A percentile compares a stretch with the other conserved stretches of the same genome.
phyloP scores from a whole-genome alignment of 441 rosid genomes.

The Breynia disticha region DNA sequence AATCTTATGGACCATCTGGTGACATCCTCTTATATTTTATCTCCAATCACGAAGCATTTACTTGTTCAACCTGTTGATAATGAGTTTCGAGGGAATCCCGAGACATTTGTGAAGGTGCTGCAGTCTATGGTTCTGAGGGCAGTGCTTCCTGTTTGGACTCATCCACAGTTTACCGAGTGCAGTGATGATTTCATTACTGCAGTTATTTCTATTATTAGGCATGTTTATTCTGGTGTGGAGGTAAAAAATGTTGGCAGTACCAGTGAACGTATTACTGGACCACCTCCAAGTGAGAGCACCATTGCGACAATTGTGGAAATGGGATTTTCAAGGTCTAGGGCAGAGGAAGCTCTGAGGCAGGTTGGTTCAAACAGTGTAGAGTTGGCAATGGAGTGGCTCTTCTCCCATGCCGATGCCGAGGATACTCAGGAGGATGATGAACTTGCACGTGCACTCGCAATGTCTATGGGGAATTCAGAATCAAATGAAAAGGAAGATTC shows the following conservation, averaged over 20 bases:
- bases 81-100: constrained; percentile 86
- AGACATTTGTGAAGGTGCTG: constrained; percentile 83
- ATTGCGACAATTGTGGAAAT: constrained; percentile 94
- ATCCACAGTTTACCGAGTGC: constrained; percentile 81
- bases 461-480: constrained; percentile 93
- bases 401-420: constrained; percentile 90
- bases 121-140: constrained; percentile 94
- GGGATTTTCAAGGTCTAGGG: constrained; percentile 96
- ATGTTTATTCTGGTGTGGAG: constrained; percentile 91
- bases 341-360: constrained; percentile 96
- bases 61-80: constrained; percentile 68
- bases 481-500: constrained; percentile 62
- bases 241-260: constrained; percentile 58
- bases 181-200: constrained; percentile 67
- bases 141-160: constrained; percentile 91
- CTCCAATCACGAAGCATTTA: constrained; percentile 82
- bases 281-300: constrained; percentile 87
- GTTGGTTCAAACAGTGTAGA: constrained; percentile 95
- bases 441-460: constrained; percentile 98
- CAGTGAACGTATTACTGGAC: constrained; percentile 61
- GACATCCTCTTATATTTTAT: constrained; percentile 81
- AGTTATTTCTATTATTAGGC: constrained; percentile 76
- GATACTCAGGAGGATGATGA: constrained; percentile 95
- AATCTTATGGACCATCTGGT: constrained; percentile 96
- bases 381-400: constrained; percentile 98